Evolutionary conservation across 306 rosid species (phyloP).

Genomic region (Dalbergia cochinchinensis): DNA sequence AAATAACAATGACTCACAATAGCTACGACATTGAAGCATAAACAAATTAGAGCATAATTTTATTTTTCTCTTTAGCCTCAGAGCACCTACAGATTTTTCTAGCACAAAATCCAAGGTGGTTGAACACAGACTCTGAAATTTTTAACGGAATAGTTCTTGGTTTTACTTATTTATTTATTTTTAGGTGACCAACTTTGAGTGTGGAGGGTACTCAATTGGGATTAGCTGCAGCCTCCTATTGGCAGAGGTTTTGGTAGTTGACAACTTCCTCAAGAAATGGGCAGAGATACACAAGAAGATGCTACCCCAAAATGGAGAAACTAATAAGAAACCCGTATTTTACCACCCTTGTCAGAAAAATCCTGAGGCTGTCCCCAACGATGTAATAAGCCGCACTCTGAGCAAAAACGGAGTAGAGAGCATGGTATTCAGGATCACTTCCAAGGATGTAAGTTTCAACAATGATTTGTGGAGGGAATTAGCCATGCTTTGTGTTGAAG

Average conservation of each 20-base stretch:
- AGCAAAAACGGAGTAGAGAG: conserved; percentile 44
- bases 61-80: too few relatives aligned
- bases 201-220: conserved; percentile 74
- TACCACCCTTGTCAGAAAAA: conserved; percentile 30
- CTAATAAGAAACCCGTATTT: conserved; percentile 45
- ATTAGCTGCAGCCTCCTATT: conserved; percentile 72
- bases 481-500: conserved; percentile 58
- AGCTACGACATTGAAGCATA: too few relatives aligned
- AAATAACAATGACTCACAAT: too few relatives aligned
- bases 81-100: too few relatives aligned
- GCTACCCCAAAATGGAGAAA: conserved; percentile 8
- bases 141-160: neutral
- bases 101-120: neutral
- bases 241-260: conserved; percentile 57
- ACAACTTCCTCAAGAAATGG: conserved; percentile 65
- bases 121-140: neutral
- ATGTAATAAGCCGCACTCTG: conserved; percentile 37
- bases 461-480: conserved; percentile 19
- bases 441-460: neutral
- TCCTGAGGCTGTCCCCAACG: neutral
- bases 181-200: conserved; percentile 65
- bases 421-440: conserved; percentile 48
- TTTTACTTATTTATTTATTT: neutral
- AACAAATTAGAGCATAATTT: too few relatives aligned
- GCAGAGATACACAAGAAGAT: conserved; percentile 54